Base-by-base conservation (phyloP, 306 rosid genomes). In the Cicer judaicum region DNA sequence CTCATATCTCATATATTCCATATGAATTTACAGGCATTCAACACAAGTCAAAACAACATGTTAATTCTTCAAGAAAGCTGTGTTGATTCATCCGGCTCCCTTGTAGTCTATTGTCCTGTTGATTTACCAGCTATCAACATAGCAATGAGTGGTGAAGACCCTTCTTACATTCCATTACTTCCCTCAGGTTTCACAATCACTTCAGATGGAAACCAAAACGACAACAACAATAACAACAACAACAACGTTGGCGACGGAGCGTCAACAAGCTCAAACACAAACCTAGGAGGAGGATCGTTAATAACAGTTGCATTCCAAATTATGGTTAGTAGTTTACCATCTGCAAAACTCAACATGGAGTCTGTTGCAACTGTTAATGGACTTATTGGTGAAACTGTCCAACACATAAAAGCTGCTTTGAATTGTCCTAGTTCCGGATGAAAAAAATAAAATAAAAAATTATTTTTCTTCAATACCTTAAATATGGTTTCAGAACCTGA, bases 21-120 rank as follows among this genome's bases (percentile, higher is more conserved):
- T 24, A 24, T 24, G 3, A 24, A 2, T 11, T 7, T 15, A 15
- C 7, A 70, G 75, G 98, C 93, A 0, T 83, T 83, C 82, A 91
- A 91, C 84, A 84, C 93, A 0, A 87, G 91, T 73, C 98, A 94
- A 76, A 94, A 88, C 91, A 94, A 90, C 88, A 91, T 86, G 93
- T 53, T 94, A 74, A 90, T 94, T 29, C 98, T 94, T n/a, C 98
- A 94, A 74, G 97, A 94, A 87, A 91, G 96, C 53, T 91, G 97
- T 88, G 82, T 87, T 65, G 98, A 94, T 82, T 66, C 95, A 0
- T 87, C 97, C 0, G 97, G 98, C 1, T 90, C 97, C n/a, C 44
- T 94, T 0, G 94, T 94, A 14, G 97, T 94, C 42, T 94, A 90
- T 57, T 87, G 93, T 71, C 96, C 98, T 0, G 93, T 94, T 15